Evolutionary conservation across 352 stramenopile genomes (phyloP), one percentile per base, ranked within the genome.

Genomic region (Globisporangium paddicum): DNA sequence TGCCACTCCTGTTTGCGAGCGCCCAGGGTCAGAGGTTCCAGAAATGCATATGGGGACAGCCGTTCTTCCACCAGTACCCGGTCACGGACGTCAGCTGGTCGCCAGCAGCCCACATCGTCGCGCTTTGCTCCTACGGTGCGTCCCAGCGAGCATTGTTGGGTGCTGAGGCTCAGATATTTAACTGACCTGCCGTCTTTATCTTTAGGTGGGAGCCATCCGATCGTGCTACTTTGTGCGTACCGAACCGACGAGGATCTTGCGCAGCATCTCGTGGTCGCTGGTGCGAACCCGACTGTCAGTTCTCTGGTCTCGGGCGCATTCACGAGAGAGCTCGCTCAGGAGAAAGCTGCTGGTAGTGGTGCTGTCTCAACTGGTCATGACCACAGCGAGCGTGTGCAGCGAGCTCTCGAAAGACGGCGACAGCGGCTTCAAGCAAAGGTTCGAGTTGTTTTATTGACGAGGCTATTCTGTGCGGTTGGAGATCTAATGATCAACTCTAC

Each of bases 11-110:
- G 0, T 89, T 86, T 42, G 66, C 66, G 0, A 89, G 78, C 59
- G 53, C 87, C 0, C 69, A 84, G 9, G 79, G 79, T 0, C 62
- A 83, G 16, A 68, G 72, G 50, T 49, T 86, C 30, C 62, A 77
- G 9, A 52, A 54, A 14, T 62, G 75, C 5, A 51, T 91, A 7
- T 91, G 82, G 79, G 82, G 82, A 0, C 61, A 55, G 0, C 64
- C 66, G 13, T 87, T 92, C 54, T 90, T 86, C 52, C 67, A 76
- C 19, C 67, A 62, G 13, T 72, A 49, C 16, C 76, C 82, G 2
- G 58, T 92, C 8, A 41, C 75, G 44, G 77, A 87, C 40, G 63
- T 93, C 25, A 79, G 62, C 8, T 93, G 82, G 82, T 87, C 68
- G 2, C 65, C 81, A 21, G 72, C 67, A 1, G 66, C 77, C 14